Evolutionary conservation across 2,329 filamentous ascomycete genomes (phyloP), one percentile per base, ranked within the genome.

Genomic region (Alternaria sp.): DNA sequence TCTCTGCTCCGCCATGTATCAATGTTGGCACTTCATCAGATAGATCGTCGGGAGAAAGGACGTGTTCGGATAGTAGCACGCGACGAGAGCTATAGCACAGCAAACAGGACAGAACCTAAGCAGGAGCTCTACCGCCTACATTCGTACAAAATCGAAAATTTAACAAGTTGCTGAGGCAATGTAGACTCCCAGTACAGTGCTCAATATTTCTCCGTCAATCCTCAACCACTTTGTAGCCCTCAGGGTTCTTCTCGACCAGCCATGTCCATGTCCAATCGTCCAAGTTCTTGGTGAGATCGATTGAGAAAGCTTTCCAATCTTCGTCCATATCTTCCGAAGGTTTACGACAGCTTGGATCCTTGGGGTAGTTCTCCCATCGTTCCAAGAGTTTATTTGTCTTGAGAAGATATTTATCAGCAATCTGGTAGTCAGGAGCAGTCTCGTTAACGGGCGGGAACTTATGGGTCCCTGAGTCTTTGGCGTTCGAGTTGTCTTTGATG

Each of bases 161-260:
- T 1, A 0, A 36, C 28, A 36, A 15, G 30, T 1, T 36, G 30
- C 3, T 8, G 30, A 15, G 13, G 3, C 30, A 36, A 15, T 8
- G 30, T 36, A 36, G 30, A 6, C 28, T 13, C 1, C 28, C 6
- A 32, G 28, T 32, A 32, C 5, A 32, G 6, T 32, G 13, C 1
- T 3, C 15, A 2, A 8, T 9, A 2, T 15, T n/a, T 5, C 13
- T 8, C 6, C 6, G 4, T n/a, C 13, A n/a, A 3, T 8, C 6
- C 13, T 36, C 32, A 4, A 36, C 15, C 7, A 36, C 15, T 9
- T 36, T 36, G 32, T n/a, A 36, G 32, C 32, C 32, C 32, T 36
- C 32, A 9, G 32, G 32, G 32, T 36, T 36, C 13, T 15, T 36
- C 1, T 15, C 32, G 32, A 36, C 15, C 0, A 36, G 32, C 6